Base-by-base conservation (phyloP, 169 alveolate genomes). In the Babesia divergens region DNA sequence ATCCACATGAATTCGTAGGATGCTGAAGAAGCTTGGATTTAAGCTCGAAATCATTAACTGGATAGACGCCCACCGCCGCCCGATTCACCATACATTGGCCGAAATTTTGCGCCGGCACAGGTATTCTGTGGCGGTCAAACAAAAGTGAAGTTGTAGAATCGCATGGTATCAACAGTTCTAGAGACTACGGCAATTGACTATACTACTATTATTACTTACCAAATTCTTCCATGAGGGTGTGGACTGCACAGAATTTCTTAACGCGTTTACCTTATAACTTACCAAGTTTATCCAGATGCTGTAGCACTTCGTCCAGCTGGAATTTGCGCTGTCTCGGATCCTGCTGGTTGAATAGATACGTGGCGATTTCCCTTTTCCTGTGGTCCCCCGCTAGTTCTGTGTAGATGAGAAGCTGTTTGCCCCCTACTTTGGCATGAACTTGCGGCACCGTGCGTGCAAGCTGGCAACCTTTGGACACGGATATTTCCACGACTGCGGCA, bases 121-220 rank as follows among this genome's bases (percentile, higher is more conserved):
- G 31, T 28, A 16, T 34, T 20, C 22, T 37, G 13, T 35, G 11
- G 18, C 43, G 7, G 26, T 62, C 59, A 74, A 22, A 62, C 76
- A 58, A 40, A 74, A 11, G 84, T 74, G 52, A 74, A n/a, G 59
- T 74, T 74, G 62, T 74, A 74, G 65, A 38, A 74, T 6, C 74
- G 74, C 44, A 46, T 8, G 28, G 20, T 28, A 16, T 56, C 59
- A 2, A 47, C 14, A 29, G 29, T 31, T 4, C 38, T 32, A 32
- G 42, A 20, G 0, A 53, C 84, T 74, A 53, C 50, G 43, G 5
- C 32, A 6, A 28, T 3, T 74, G 22, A 8, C 20, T 0, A 2
- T 22, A 16, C 13, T 2, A 22, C 5, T 2, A 20, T 9, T 11
- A 16, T 9, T 26, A 51, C 82, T 1, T 74, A 74, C 84, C 62